Percentiles rank a stretch among this genome's conserved stretches.
These are phyloP conservation scores for Pythium utonaiense DNA, from an alignment of 352 stramenopile genomes.

Conservation along the genomic window DNA sequence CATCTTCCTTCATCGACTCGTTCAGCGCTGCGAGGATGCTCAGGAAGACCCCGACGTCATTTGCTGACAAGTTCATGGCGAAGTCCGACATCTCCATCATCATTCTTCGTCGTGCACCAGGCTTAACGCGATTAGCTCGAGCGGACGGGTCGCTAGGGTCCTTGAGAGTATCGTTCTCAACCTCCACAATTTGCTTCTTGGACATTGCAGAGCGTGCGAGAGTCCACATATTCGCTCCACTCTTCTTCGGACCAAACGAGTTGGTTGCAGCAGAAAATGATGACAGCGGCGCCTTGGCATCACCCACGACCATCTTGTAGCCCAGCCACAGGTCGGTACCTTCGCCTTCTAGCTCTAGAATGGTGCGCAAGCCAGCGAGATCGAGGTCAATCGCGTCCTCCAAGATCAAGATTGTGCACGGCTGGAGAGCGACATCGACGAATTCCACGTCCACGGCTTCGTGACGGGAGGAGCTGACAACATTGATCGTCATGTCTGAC, in stretches of 20 bases:
- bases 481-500: constrained; percentile 59
- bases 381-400: constrained; percentile 75
- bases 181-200: constrained; percentile 63
- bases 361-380: constrained; percentile 63
- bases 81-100: constrained; percentile 84
- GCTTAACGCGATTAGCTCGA: constrained; percentile 43
- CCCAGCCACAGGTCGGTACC: constrained; percentile 76
- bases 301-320: constrained; percentile 61
- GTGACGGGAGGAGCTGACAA: constrained; percentile 54
- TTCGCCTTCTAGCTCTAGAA: constrained; percentile 85
- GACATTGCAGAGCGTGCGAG: constrained; percentile 44
- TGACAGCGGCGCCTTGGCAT: constrained; percentile 22
- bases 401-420: constrained; percentile 58
- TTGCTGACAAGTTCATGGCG: constrained; percentile 74
- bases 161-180: constrained; percentile 44
- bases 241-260: constrained; percentile 13
- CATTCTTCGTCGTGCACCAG: constrained; percentile 55
- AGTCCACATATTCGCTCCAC: constrained; percentile 43
- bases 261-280: constrained; percentile 16
- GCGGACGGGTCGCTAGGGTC: constrained; percentile 29
- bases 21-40: constrained; percentile 66
- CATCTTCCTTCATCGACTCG: constrained; percentile 70
- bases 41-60: constrained; percentile 77
- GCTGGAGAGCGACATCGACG: constrained; percentile 74
- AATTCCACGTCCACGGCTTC: constrained; percentile 76